phyloP scores from a whole-genome alignment of 495 filamentous ascomycete genomes.

The Aspergillus indologenus region DNA sequence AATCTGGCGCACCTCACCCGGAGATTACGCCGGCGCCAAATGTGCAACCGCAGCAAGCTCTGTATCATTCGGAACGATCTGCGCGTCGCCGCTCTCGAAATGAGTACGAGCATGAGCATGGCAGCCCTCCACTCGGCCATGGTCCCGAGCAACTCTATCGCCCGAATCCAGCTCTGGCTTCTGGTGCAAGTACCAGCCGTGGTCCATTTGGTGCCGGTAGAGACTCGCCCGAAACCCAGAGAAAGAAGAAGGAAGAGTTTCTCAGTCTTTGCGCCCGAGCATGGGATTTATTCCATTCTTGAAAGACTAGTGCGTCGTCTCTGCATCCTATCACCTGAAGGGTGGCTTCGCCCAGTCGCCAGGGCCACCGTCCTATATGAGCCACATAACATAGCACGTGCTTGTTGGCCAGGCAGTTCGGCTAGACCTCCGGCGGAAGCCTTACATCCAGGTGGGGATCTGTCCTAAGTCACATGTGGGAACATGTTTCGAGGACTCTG shows the following conservation, averaged over 20 bases:
- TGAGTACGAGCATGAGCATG: slow-evolving; percentile 85
- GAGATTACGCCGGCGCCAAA: slow-evolving; percentile 24
- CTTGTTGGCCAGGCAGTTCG: not conserved
- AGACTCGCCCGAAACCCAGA: slow-evolving; percentile 79
- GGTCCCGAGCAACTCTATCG: slow-evolving; percentile 41
- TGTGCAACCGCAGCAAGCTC: slow-evolving; percentile 18
- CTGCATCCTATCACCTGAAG: not conserved
- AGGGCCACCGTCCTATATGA: not conserved
- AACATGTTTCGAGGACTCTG: slow-evolving; percentile 1
- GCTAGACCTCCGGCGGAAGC: not conserved
- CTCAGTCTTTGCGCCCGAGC: slow-evolving; percentile 79
- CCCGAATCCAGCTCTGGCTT: slow-evolving; percentile 67
- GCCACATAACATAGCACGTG: not conserved
- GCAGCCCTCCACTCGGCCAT: slow-evolving; percentile 44
- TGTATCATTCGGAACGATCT: slow-evolving; percentile 42
- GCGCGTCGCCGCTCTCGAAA: slow-evolving; percentile 72
- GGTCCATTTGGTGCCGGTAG: slow-evolving; percentile 75
- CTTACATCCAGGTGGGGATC: not conserved
- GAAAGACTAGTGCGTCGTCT: slow-evolving; percentile 26
- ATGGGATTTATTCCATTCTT: slow-evolving; percentile 98
- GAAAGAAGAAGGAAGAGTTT: slow-evolving; percentile 93
- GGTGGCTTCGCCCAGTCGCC: not conserved
- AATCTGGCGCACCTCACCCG: slow-evolving; percentile 33
- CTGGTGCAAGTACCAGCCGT: slow-evolving; percentile 52
- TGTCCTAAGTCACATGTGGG: not conserved